phyloP scores from a whole-genome alignment of 306 rosid genomes.

The Canavalia ensiformis region DNA sequence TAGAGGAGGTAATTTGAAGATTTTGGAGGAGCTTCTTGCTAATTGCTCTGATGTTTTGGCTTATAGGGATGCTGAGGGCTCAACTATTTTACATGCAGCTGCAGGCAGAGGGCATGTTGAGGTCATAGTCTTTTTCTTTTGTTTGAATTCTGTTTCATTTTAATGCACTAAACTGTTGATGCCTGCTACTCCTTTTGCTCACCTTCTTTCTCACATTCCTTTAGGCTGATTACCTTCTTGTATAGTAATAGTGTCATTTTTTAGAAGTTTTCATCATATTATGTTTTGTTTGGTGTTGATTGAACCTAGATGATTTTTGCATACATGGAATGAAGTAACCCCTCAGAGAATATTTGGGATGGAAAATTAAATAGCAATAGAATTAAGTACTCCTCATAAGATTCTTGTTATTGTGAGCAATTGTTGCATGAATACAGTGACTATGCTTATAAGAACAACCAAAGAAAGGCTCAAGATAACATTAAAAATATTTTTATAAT shows the following conservation, averaged over 20 bases:
- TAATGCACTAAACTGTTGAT: conserved; percentile 16
- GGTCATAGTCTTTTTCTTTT: conserved; percentile 58
- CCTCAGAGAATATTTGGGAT: not conserved
- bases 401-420: not conserved
- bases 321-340: not conserved
- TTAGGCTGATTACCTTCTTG: not conserved
- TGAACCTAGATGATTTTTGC: conserved; percentile 10
- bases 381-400: not conserved
- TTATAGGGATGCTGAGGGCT: conserved; percentile 83
- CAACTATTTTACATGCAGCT: conserved; percentile 90
- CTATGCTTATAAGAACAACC: not conserved
- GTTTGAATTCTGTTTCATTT: not conserved
- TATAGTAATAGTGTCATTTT: not conserved
- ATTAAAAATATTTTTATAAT: not conserved
- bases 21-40: conserved; percentile 77
- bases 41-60: conserved; percentile 80
- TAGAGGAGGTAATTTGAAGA: conserved; percentile 85
- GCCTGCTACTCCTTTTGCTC: not conserved
- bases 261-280: not conserved
- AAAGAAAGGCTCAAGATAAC: not conserved
- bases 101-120: conserved; percentile 93
- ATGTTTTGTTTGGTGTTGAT: conserved; percentile 9
- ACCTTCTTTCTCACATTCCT: conserved; percentile 5
- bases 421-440: conserved; percentile 2
- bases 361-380: conserved; percentile 4